Percentiles rank a stretch among this genome's conserved stretches.
Conservation (phyloP, 2,329 filamentous ascomycete species). For the Trichophyton rubrum region DNA sequence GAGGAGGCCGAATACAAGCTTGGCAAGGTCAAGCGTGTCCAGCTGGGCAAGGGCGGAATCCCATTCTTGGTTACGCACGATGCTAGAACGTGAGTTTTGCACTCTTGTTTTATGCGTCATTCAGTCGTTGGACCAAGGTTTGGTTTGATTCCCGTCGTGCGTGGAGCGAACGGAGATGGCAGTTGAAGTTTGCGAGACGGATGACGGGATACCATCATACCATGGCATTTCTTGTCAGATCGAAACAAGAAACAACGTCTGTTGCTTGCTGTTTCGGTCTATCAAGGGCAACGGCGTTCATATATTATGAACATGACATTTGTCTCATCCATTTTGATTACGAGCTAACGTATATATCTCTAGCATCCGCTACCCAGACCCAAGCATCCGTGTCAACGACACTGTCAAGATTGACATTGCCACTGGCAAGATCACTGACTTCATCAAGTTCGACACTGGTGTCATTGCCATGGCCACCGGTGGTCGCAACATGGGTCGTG, state of each 20-base stretch:
- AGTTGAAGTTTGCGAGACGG: constrained; percentile 1
- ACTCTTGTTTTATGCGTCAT: constrained; percentile 57
- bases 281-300: constrained; percentile 3
- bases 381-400: constrained; percentile 98
- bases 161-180: neutral
- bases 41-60: constrained; percentile 98
- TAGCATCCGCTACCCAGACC: constrained; percentile 99
- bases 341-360: constrained; percentile 25
- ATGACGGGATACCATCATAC: constrained; percentile 2
- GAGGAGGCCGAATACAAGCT: constrained; percentile 99
- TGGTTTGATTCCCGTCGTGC: constrained; percentile 48
- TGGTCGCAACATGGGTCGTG: constrained; percentile 99
- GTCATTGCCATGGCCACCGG: constrained; percentile 96
- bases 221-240: constrained; percentile 14
- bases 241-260: too few species aligned
- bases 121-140: constrained; percentile 99
- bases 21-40: constrained; percentile 99
- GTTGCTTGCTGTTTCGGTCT: constrained; percentile 17
- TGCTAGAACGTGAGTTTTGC: constrained; percentile 96
- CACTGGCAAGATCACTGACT: constrained; percentile 96
- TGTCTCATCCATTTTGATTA: constrained; percentile 9
- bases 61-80: constrained; percentile 99
- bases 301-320: constrained; percentile 1
- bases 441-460: constrained; percentile 97
- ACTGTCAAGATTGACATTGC: constrained; percentile 97